Base-by-base conservation (phyloP, 768 basidiomycete genomes). In the Naganishia kalamii region DNA sequence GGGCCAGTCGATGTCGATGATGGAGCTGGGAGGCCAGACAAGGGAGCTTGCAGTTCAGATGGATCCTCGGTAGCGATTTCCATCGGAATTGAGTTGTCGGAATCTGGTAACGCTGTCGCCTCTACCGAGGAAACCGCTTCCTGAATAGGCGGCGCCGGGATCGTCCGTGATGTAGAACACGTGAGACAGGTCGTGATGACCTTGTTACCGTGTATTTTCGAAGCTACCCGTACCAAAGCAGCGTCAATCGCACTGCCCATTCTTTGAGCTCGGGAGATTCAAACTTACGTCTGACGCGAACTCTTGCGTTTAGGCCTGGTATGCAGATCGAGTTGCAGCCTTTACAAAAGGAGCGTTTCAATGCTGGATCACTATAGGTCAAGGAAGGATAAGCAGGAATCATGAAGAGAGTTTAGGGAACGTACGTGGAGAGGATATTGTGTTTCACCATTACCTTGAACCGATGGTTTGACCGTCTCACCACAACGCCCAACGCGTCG, bases 321-420 rank as follows among this genome's bases (percentile, higher is more conserved):
- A 90, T 70, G 4, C 92, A 80, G 8, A 86, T 81, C 0, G 80
- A 74, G 63, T 83, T 81, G 71, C 90, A 93, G 1, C 81, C 80
- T 73, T 83, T 85, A 78, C 90, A 93, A 7, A 91, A 70, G 1
- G 86, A 84, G 12, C 90, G 86, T 74, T 92, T 93, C n/a, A 92
- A 82, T 0, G 83, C 80, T 0, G 90, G 90, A 74, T 92, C 90
- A 70, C 90, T 91, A n/a, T n/a, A n/a, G 19, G 68, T 47, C 1
- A 32, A 2, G 12, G 2, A 5, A 59, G 15, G 52, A 47, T 19
- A 15, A 37, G 25, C n/a, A 27, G 48, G 27, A 2, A 47, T 3
- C 33, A 46, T 17, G 52, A 19, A 27, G 21, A 21, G 59, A 8
- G 32, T 32, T 27, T 17, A 15, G 41, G 49, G 0, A 0, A 79